phyloP scores from a whole-genome alignment of 2,329 filamentous ascomycete species.

The Aspergillus ruber region DNA sequence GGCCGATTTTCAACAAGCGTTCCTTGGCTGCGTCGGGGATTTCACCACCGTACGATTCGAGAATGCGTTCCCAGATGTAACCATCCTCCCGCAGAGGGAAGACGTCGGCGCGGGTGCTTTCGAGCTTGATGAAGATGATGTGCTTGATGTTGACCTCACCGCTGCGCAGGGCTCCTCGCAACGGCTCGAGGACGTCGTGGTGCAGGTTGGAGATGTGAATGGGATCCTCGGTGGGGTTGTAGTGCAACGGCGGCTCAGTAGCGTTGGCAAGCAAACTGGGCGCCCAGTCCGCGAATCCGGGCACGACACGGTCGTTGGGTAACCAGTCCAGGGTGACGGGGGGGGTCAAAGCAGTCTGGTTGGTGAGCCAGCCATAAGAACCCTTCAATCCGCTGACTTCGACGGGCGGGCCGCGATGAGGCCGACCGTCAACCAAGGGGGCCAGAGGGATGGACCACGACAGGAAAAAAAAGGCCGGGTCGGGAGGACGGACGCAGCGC shows the following conservation, averaged over 20 bases:
- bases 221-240: slow-evolving; percentile 32
- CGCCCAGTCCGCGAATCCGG: slow-evolving; percentile 18
- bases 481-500: slow-evolving; percentile 20
- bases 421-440: slow-evolving; percentile 11
- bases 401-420: slow-evolving; percentile 6
- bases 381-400: slow-evolving; percentile 8
- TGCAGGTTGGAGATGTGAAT: slow-evolving; percentile 35
- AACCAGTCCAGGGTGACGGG: slow-evolving; percentile 14
- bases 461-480: slow-evolving; percentile 19
- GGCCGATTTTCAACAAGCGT: slow-evolving; percentile 19
- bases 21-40: slow-evolving; percentile 25
- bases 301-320: slow-evolving; percentile 5
- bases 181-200: slow-evolving; percentile 18
- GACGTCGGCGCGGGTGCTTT: slow-evolving; percentile 41
- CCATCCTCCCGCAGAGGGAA: slow-evolving; percentile 38
- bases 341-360: slow-evolving; percentile 9
- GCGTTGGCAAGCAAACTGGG: not conserved
- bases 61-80: slow-evolving; percentile 27
- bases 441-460: slow-evolving; percentile 7
- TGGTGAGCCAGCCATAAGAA: slow-evolving; percentile 8
- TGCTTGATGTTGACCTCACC: slow-evolving; percentile 35
- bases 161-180: slow-evolving; percentile 12
- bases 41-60: slow-evolving; percentile 26
- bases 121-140: slow-evolving; percentile 36
- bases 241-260: slow-evolving; percentile 16